Conservation (phyloP, 73 alveolate genomes). For the Chromera velia region DNA sequence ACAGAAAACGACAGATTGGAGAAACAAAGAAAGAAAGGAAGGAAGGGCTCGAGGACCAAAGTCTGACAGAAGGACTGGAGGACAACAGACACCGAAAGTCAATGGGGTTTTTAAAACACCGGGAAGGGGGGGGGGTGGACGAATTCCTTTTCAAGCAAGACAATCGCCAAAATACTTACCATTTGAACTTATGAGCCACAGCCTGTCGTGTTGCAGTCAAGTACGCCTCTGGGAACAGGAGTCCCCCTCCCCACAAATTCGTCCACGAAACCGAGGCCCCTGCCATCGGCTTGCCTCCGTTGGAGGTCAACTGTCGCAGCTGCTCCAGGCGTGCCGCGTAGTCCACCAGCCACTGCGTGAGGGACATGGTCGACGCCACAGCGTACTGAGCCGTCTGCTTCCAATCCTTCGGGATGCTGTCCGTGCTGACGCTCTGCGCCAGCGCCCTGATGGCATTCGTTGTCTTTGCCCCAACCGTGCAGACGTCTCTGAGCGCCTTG, state of each 20-base stretch:
- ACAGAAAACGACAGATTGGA: too few species aligned
- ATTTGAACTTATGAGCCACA: slow-evolving; percentile 55
- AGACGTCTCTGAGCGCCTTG: slow-evolving; percentile 62
- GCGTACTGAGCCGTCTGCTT: slow-evolving; percentile 67
- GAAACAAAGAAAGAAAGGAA: too few species aligned
- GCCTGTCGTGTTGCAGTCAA: slow-evolving; percentile 95
- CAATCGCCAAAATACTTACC: too few species aligned
- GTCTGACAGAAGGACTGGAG: too few species aligned
- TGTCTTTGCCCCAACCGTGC: slow-evolving; percentile 72
- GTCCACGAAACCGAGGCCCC: too few species aligned
- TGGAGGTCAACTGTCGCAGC: slow-evolving; percentile 52
- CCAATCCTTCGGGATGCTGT: slow-evolving; percentile 84
- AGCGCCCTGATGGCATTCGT: slow-evolving; percentile 74
- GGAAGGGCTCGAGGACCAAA: too few species aligned
- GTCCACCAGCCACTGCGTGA: slow-evolving; percentile 91
- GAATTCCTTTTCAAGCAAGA: too few species aligned
- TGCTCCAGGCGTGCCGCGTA: slow-evolving; percentile 78
- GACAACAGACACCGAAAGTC: too few species aligned
- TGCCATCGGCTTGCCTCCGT: slow-evolving; percentile 35
- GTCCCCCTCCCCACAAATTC: slow-evolving; percentile 94
- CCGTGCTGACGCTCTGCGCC: slow-evolving; percentile 74
- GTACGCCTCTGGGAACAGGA: slow-evolving; percentile 98
- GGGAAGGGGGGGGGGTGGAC: too few species aligned
- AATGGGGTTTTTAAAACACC: too few species aligned
- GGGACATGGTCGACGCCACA: slow-evolving; percentile 64